These are phyloP conservation scores for Brachypodium distachyon DNA, from an alignment of 202 grass and related monocot genomes.

Conservation along the genomic window DNA sequence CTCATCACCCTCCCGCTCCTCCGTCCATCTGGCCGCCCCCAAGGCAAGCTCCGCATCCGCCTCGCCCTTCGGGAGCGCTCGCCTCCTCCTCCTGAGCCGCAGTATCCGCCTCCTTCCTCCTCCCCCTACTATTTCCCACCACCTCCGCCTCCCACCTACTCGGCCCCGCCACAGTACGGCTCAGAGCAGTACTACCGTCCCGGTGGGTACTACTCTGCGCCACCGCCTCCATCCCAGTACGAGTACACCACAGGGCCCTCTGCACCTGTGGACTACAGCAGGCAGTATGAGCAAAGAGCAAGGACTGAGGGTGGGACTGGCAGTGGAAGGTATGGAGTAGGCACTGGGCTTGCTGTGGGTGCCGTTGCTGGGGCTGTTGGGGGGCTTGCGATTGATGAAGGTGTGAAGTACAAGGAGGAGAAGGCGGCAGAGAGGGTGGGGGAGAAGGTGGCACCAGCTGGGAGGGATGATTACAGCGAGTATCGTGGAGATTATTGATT, in stretches of 20 bases:
- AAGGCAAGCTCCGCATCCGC: slow-evolving; percentile 80
- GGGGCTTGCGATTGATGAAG: slow-evolving; percentile 58
- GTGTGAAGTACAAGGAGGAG: slow-evolving; percentile 72
- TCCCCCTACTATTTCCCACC: slow-evolving; percentile 42
- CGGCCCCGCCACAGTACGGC: slow-evolving; percentile 42
- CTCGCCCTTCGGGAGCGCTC: slow-evolving; percentile 59
- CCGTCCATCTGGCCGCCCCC: slow-evolving; percentile 79
- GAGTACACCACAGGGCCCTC: slow-evolving; percentile 52
- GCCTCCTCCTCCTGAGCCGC: slow-evolving; percentile 39
- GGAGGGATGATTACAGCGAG: slow-evolving; percentile 54
- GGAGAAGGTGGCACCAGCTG: slow-evolving; percentile 35
- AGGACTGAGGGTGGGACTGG: slow-evolving; percentile 24
- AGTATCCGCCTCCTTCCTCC: slow-evolving; percentile 49
- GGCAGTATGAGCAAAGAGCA: slow-evolving; percentile 47
- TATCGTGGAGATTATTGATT: slow-evolving; percentile 53
- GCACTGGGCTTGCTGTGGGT: slow-evolving; percentile 66
- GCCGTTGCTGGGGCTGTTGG: slow-evolving; percentile 53
- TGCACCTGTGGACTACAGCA: slow-evolving; percentile 53
- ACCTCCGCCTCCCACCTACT: slow-evolving; percentile 34
- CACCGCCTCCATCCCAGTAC: slow-evolving; percentile 42
- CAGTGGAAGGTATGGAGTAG: slow-evolving; percentile 37
- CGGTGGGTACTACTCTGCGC: slow-evolving; percentile 49
- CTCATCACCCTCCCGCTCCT: slow-evolving; percentile 64
- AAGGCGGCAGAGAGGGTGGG: slow-evolving; percentile 49
- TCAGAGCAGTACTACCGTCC: slow-evolving; percentile 47